Evolutionary conservation across 148 eudicot species (phyloP).

Genomic region (Silene uniflora): DNA sequence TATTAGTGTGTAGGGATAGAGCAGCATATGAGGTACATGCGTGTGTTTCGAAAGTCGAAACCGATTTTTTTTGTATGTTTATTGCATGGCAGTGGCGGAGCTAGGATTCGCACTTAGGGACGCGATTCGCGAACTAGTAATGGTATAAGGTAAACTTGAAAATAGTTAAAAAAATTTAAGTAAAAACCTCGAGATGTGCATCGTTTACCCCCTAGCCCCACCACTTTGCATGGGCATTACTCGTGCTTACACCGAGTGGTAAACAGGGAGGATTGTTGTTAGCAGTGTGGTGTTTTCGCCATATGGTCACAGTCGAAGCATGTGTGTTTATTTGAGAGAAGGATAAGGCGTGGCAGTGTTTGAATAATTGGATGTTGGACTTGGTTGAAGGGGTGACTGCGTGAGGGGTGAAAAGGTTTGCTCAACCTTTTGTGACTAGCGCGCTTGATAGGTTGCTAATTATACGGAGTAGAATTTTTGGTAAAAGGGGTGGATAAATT

Average conservation of each 20-base stretch:
- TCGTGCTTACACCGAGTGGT: neutral
- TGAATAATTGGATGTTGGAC: neutral
- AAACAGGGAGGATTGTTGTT: neutral
- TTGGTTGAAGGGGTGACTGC: too few relatives aligned
- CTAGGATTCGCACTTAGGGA: neutral
- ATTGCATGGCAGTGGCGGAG: neutral
- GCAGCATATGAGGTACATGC: neutral
- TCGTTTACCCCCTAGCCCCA: too few relatives aligned
- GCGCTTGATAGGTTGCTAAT: too few relatives aligned
- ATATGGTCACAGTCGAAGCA: neutral
- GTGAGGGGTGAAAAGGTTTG: neutral
- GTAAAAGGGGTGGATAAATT: too few relatives aligned
- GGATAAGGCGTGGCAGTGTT: neutral
- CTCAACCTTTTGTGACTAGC: neutral
- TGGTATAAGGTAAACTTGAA: too few relatives aligned
- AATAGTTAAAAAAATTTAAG: too few relatives aligned
- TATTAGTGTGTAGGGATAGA: neutral
- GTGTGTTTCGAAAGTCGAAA: constrained; percentile 1
- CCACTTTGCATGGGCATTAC: neutral
- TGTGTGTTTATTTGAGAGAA: neutral
- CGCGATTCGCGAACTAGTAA: too few relatives aligned
- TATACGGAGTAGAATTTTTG: too few relatives aligned
- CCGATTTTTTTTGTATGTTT: neutral
- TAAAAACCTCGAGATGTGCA: too few relatives aligned
- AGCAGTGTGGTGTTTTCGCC: neutral